These are phyloP conservation scores for Colletotrichum shisoi DNA, from an alignment of 2,329 filamentous ascomycete genomes.

Conservation along the genomic window DNA sequence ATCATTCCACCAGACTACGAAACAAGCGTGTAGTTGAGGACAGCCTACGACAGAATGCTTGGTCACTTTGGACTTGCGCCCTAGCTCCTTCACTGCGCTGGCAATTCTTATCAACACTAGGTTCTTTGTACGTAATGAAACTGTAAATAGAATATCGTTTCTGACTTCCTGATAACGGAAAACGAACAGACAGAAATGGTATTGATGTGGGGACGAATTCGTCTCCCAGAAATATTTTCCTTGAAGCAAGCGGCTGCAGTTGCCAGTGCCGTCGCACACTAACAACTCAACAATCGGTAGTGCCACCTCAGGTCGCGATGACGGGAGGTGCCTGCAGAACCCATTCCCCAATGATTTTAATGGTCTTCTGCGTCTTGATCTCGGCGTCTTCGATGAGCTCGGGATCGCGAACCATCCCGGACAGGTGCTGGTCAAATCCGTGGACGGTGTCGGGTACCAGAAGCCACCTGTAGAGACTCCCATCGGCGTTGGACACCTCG, in stretches of 20 bases:
- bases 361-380: constrained; percentile 44
- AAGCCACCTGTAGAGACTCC: constrained; percentile 44
- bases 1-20: no score
- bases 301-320: neutral
- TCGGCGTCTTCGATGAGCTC: constrained; percentile 42
- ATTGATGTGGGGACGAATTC: neutral
- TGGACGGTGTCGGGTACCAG: constrained; percentile 47
- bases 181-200: neutral
- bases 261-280: neutral
- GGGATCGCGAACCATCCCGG: constrained; percentile 39
- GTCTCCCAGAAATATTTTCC: neutral
- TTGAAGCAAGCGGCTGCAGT: neutral
- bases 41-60: no score
- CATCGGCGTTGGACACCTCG: constrained; percentile 40
- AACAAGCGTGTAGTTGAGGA: no score
- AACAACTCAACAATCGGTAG: neutral
- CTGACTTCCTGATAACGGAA: neutral
- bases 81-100: no score
- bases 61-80: no score
- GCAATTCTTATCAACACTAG: no score
- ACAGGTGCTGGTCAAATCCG: constrained; percentile 45
- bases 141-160: no score
- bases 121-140: no score
- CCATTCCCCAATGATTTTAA: constrained; percentile 44
- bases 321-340: constrained; percentile 37